Base-by-base conservation (phyloP, 2,329 filamentous ascomycete species). In the Penicillium sp. region DNA sequence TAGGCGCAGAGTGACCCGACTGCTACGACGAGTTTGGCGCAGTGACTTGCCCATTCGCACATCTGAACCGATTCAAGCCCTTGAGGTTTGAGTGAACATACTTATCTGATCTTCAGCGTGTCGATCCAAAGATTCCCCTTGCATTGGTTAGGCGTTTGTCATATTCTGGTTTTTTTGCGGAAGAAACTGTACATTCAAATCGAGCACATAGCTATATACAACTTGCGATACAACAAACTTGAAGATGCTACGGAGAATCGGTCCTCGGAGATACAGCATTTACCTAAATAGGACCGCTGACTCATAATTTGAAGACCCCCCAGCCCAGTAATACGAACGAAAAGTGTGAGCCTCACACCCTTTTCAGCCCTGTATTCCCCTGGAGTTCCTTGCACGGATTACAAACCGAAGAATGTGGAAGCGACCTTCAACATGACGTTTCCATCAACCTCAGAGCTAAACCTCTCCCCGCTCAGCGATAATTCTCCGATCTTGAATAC, bases 371-470 rank as follows among this genome's bases (percentile, higher is more conserved):
- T 36, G 34, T 13, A 36, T 13, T n/a, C 13, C 18, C 18, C n/a
- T 36, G 34, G 11, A n/a, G 34, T n/a, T n/a, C 11, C n/a, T n/a
- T 36, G 34, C 6, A 36, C n/a, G n/a, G 13, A 3, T 6, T 6
- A 5, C 7, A 1, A 36, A n/a, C 34, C 38, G 27, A 46, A 48
- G 40, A 55, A 54, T 58, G 45, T 55, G 39, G 27, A 38, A 55
- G 36, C 31, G 13, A 34, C 13, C 11, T n/a, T n/a, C 34, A n/a
- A 13, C 13, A 36, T 36, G 34, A n/a, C 34, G n/a, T 59, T 59
- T 47, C 34, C 52, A 42, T 56, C 62, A 56, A 48, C 48, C 36
- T 62, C 62, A 39, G 61, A 65, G 45, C 36, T 54, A 43, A 56
- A 55, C 32, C 31, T 44, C 13, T 55, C 57, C 36, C 43, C 60